Evolutionary conservation across 257 asterid genomes (phyloP).

Genomic region (Primulina eburnea): DNA sequence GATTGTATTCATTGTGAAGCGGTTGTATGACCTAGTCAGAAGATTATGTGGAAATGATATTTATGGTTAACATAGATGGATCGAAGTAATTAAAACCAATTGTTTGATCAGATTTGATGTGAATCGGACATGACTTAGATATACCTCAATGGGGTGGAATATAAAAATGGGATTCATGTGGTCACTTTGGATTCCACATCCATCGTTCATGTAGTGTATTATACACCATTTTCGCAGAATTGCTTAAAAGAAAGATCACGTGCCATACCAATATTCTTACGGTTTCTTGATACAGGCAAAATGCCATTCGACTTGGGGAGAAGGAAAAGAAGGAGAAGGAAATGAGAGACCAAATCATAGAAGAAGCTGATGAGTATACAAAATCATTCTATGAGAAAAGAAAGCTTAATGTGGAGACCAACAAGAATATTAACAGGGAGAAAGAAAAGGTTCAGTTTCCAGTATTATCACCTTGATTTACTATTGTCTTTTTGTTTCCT

Average conservation of each 20-base stretch:
- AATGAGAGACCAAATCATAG: constrained; percentile 71
- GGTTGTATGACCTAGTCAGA: background rate
- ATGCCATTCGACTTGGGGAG: constrained; percentile 88
- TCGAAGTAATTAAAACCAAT: background rate
- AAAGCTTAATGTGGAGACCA: constrained; percentile 63
- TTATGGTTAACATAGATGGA: background rate
- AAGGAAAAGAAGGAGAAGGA: constrained; percentile 90
- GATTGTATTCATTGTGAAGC: background rate
- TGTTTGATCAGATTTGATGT: background rate
- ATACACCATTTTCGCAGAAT: background rate
- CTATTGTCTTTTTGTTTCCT: background rate
- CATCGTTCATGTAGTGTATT: background rate
- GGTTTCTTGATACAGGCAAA: constrained; percentile 52
- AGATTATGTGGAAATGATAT: constrained; percentile 16
- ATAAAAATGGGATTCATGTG: constrained; percentile 1
- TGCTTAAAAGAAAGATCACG: background rate
- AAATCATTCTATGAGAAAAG: constrained; percentile 79
- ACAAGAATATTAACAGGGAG: constrained; percentile 69
- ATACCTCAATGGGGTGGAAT: background rate
- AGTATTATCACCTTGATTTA: constrained; percentile 3
- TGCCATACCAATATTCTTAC: background rate
- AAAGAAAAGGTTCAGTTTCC: constrained; percentile 62
- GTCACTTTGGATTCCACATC: background rate
- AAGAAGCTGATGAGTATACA: constrained; percentile 79
- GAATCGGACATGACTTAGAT: constrained; percentile 4